Base-by-base conservation (phyloP, 2,329 filamentous ascomycete species). In the Xylariales sp. region DNA sequence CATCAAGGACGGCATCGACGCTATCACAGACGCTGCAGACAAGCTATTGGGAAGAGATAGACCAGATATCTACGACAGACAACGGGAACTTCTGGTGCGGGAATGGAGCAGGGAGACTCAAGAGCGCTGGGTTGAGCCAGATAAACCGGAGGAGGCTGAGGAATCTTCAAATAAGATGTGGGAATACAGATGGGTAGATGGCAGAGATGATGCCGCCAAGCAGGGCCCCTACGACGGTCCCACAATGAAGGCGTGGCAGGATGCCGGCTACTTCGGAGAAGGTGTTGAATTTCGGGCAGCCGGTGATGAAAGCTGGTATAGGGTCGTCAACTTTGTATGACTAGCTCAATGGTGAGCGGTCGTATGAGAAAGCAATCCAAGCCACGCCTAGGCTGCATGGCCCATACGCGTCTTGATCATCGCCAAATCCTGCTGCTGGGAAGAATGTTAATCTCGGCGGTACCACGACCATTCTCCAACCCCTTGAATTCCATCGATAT, bases 121-220 rank as follows among this genome's bases (percentile, higher is more conserved):
- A 24, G 88, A 95, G 53, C 79, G 85, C 7, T 98, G 93, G 93
- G 61, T 64, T 15, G 70, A 79, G 49, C 69, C 65, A n/a, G 47
- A 56, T 29, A n/a, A n/a, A n/a, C 57, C 54, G 29, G 55, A 59
- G 33, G 53, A 18, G 16, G 41, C 40, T 33, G 48, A 42, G 43
- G 53, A 47, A 46, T 40, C 52, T 43, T 53, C 39, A 14, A 47
- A 33, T 36, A 66, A 53, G 46, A 76, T 79, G 71, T 98, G 91
- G 90, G 87, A 97, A 63, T 98, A 88, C 61, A 78, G 88, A 44
- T 98, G 93, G 93, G 83, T 81, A 28, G 89, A 95, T 60, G 88
- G 87, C 14, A 76, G 89, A 29, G 91, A 95, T 56, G 85, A 80
- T 20, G 87, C 78, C 9, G 76, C 79, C 35, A 76, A 78, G 44